Evolutionary conservation across 306 rosid species (phyloP).

Genomic region (Vigna radiata): DNA sequence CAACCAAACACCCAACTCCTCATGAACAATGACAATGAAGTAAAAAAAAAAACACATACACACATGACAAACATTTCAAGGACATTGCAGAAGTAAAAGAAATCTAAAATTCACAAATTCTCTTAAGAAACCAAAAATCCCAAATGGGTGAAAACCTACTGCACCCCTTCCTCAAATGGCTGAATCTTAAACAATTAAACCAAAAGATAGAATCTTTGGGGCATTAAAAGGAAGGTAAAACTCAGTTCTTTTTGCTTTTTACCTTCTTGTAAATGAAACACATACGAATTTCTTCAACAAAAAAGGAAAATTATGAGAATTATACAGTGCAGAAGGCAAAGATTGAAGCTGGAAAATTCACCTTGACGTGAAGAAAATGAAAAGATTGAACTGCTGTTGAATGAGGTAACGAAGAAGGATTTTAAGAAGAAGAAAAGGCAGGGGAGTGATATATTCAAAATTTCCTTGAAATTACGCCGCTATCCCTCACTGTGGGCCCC

Average conservation of each 20-base stretch:
- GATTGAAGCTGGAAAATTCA: constrained; percentile 16
- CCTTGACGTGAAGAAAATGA: constrained; percentile 19
- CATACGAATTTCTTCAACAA: neutral
- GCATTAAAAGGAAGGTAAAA: neutral
- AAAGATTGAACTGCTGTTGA: constrained; percentile 10
- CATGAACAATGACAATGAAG: neutral
- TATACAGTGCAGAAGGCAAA: neutral
- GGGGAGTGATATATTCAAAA: constrained; percentile 48
- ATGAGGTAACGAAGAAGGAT: neutral
- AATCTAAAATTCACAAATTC: neutral
- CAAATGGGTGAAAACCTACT: constrained; percentile 26
- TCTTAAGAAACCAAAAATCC: neutral
- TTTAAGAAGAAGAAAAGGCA: neutral
- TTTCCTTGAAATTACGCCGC: constrained; percentile 73
- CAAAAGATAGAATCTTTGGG: constrained; percentile 24
- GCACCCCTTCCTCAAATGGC: neutral
- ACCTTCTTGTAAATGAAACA: neutral
- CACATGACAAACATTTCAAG: neutral
- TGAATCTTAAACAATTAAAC: neutral
- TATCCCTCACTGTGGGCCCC: constrained; percentile 48
- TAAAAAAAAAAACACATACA: neutral
- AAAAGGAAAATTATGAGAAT: neutral
- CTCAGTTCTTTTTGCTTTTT: neutral
- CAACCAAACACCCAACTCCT: constrained; percentile 11
- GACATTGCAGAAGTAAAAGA: neutral